Conservation (phyloP, 73 alveolate species). For the Paramecium primaurelia region DNA sequence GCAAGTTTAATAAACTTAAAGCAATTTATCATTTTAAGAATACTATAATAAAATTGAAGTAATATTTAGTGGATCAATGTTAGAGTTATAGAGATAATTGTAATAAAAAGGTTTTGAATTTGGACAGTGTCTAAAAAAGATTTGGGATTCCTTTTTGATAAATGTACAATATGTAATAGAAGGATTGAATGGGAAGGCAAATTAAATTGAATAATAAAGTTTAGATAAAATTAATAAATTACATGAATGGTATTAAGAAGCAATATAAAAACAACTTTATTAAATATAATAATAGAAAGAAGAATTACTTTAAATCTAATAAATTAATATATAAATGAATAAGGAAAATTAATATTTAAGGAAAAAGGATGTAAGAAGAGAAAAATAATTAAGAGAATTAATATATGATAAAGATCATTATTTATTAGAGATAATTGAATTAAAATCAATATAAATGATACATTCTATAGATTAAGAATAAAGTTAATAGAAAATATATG, state of each 20-base stretch:
- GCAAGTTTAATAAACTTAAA: neutral
- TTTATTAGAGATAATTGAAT: neutral
- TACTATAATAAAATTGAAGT: neutral
- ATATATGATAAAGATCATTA: neutral
- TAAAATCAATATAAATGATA: neutral
- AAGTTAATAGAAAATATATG: neutral
- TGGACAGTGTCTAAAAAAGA: neutral
- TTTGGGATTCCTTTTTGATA: slow-evolving; percentile 2
- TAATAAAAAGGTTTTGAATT: neutral
- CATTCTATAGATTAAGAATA: neutral
- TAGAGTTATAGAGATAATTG: neutral
- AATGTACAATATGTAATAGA: neutral
- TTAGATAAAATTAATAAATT: slow-evolving; percentile 1
- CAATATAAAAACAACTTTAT: neutral
- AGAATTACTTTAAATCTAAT: neutral
- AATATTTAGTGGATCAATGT: slow-evolving; percentile 15
- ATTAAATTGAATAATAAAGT: neutral
- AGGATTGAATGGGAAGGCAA: neutral
- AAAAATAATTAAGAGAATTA: neutral
- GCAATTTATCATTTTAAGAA: neutral
- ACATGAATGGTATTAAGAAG: slow-evolving; percentile 17
- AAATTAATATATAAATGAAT: neutral
- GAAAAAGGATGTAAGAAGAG: neutral
- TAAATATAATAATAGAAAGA: neutral
- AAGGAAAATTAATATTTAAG: slow-evolving; percentile 22